phyloP scores from a whole-genome alignment of 768 basidiomycete genomes.

The Tricholoma sp. region DNA sequence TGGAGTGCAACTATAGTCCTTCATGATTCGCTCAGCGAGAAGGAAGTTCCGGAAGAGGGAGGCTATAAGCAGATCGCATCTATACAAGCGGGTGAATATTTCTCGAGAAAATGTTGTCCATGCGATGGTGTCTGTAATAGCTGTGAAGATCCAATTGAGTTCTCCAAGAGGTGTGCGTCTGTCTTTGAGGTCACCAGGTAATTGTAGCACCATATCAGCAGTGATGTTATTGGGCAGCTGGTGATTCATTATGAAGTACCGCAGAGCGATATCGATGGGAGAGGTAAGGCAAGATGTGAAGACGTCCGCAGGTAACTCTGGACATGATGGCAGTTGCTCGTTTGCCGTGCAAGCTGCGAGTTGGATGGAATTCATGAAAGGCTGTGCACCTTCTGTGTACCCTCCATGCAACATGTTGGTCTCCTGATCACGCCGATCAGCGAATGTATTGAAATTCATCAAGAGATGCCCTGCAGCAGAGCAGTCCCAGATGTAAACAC shows the following conservation, averaged over 20 bases:
- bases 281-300: conserved; percentile 98
- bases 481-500: conserved; percentile 98
- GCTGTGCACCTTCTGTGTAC: conserved; percentile 56
- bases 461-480: conserved; percentile 95
- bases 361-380: conserved; percentile 85
- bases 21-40: conserved; percentile 96
- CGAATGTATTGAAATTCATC: conserved; percentile 80
- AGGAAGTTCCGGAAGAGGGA: conserved; percentile 97
- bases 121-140: conserved; percentile 98
- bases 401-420: conserved; percentile 53
- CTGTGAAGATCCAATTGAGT: conserved; percentile 99
- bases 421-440: conserved; percentile 71
- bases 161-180: conserved; percentile 94
- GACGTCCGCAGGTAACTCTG: conserved; percentile 94
- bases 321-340: conserved; percentile 90
- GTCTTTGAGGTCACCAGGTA: conserved; percentile 96
- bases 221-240: conserved; percentile 77
- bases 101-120: conserved; percentile 97
- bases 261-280: conserved; percentile 95
- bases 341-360: conserved; percentile 91
- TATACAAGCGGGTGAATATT: conserved; percentile 88
- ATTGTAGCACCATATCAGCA: conserved; percentile 87
- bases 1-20: conserved; percentile 95
- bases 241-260: conserved; percentile 90
- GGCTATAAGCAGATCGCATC: conserved; percentile 93